phyloP scores from a whole-genome alignment of 176 grass and related monocot species.

The Melocanna baccifera region DNA sequence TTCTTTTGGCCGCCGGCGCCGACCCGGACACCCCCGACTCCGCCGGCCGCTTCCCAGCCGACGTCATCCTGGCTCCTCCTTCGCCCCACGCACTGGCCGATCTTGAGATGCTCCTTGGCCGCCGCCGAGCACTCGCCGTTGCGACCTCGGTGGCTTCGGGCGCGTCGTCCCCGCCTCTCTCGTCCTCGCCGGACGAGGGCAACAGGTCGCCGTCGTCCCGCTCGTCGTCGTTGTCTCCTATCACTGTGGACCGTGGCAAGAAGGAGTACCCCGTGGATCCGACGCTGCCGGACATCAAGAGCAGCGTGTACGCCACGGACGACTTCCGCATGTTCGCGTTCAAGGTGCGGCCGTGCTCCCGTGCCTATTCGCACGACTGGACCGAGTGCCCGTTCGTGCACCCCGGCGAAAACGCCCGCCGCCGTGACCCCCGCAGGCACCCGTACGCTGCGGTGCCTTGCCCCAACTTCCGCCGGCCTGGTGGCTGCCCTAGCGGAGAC shows the following conservation, averaged over 20 bases:
- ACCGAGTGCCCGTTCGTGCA: constrained; percentile 92
- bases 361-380: constrained; percentile 91
- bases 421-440: constrained; percentile 74
- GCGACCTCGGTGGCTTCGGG: constrained; percentile 31
- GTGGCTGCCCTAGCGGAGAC: constrained; percentile 64
- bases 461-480: constrained; percentile 74
- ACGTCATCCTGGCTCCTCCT: constrained; percentile 48
- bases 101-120: constrained; percentile 54
- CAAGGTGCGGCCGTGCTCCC: constrained; percentile 83
- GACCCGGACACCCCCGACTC: constrained; percentile 51
- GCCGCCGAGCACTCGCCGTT: constrained; percentile 32
- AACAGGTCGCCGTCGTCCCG: constrained; percentile 40
- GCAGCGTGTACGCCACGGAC: constrained; percentile 68
- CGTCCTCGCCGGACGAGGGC: constrained; percentile 58
- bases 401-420: constrained; percentile 78
- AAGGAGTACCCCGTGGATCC: constrained; percentile 89
- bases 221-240: constrained; percentile 52
- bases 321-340: constrained; percentile 93
- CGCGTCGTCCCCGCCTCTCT: constrained; percentile 54
- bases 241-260: constrained; percentile 53
- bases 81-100: constrained; percentile 24
- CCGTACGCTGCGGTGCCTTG: constrained; percentile 82
- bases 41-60: constrained; percentile 39
- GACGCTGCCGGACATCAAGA: constrained; percentile 81
- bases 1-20: constrained; percentile 66